phyloP scores from a whole-genome alignment of 202 grass and related monocot species.

The Bolboschoenoplectus hybrid region DNA sequence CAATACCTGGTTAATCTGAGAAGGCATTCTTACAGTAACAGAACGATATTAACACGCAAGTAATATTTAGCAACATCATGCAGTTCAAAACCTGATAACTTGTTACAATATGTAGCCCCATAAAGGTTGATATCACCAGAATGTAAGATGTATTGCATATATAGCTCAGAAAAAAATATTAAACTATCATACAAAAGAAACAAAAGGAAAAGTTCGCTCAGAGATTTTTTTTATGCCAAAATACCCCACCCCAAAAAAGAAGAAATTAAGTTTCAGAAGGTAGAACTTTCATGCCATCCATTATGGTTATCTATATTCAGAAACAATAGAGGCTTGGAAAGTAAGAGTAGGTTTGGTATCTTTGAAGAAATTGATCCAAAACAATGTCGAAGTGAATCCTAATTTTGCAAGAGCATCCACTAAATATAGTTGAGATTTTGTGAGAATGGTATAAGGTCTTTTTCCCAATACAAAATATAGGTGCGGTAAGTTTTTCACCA shows the following conservation, averaged over 20 bases:
- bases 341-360: background rate
- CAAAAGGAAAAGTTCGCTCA: background rate
- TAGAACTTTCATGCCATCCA: background rate
- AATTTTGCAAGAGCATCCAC: background rate
- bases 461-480: background rate
- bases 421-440: background rate
- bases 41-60: background rate
- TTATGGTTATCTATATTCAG: background rate
- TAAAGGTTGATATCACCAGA: background rate
- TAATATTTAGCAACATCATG: background rate
- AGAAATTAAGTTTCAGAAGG: background rate
- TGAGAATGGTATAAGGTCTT: background rate
- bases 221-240: background rate
- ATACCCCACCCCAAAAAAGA: background rate
- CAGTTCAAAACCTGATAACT: background rate
- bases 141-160: background rate
- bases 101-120: background rate
- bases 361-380: constrained; percentile 10
- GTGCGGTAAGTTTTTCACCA: background rate
- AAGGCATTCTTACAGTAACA: background rate
- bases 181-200: background rate
- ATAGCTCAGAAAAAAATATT: background rate
- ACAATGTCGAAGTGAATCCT: background rate
- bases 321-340: background rate
- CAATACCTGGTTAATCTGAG: no score